phyloP scores from a whole-genome alignment of 257 asterid species.

The Nyctanthes arbortristis region DNA sequence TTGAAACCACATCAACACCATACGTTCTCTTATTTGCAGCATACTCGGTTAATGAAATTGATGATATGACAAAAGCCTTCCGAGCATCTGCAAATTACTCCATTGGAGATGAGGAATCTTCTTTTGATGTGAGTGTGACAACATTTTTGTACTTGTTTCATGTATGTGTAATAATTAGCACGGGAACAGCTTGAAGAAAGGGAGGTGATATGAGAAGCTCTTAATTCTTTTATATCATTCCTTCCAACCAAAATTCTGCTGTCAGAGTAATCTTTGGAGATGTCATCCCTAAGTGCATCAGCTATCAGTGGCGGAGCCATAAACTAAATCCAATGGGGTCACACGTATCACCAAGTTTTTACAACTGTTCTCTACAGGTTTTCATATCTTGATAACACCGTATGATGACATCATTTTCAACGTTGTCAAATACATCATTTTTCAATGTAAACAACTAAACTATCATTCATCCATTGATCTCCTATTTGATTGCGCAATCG shows the following conservation, averaged over 20 bases:
- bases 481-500: too few species aligned
- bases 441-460: too few species aligned
- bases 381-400: too few species aligned
- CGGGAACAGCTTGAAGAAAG: not conserved
- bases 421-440: too few species aligned
- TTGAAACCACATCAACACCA: too few species aligned
- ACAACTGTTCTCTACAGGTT: too few species aligned
- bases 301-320: too few species aligned
- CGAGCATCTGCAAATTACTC: constrained; percentile 49
- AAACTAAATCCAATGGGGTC: too few species aligned
- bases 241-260: not conserved
- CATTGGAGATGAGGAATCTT: constrained; percentile 52
- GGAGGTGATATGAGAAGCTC: not conserved
- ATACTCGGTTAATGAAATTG: constrained; percentile 66
- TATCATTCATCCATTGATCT: too few species aligned
- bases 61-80: constrained; percentile 54
- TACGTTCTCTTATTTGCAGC: constrained; percentile 48
- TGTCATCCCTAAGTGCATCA: not conserved
- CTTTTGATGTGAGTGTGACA: constrained; percentile 57
- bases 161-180: constrained; percentile 20
- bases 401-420: too few species aligned
- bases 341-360: too few species aligned
- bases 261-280: not conserved
- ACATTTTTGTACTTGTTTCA: constrained; percentile 22
- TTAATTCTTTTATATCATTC: not conserved